Base-by-base conservation (phyloP, 371 early-diverging fungal genomes). In the Fennellomyces sp. region DNA sequence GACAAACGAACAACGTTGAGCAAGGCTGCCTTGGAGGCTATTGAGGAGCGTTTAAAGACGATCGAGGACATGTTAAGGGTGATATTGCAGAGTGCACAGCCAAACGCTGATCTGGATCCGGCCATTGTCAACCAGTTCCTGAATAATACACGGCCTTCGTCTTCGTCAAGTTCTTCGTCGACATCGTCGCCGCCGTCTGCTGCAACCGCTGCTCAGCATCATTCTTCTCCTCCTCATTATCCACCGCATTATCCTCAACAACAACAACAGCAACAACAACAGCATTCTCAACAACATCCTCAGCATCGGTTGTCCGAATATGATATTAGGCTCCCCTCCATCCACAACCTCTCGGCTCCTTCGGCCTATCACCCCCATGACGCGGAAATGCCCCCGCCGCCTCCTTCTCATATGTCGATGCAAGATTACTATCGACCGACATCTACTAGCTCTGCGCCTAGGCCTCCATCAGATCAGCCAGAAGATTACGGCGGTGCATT, bases 41-140 rank as follows among this genome's bases (percentile, higher is more conserved):
- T 74, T 59, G 75, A 74, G 45, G 68, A 68, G 28, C 60, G 75
- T 25, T 50, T 74, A 25, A 67, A 68, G 30, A 59, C 71, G 0
- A 74, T 74, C 30, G 75, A 74, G 51, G 66, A 70, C 47, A 68
- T 74, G 70, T 63, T 74, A n/a, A 60, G 64, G 13, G 58, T 60
- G 23, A 65, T 74, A 21, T 45, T 74, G 29, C 64, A 64, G 36
- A 61, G 49, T 30, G 39, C 60, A 28, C 29, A 50, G 25, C 47
- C 50, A 2, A 58, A 51, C 10, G 56, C 54, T 28, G 61, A 63
- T 50, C 61, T 64, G 33, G 57, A 60, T 50, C 59, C 60, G 23
- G 41, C 48, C 7, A 55, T 65, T 15, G 63, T 67, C 33, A 55
- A 64, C 42, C 65, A 56, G 26, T 75, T 70, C 27, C 35, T 65